phyloP scores from a whole-genome alignment of 2,329 filamentous ascomycete species.

The Diaporthe australafricana region DNA sequence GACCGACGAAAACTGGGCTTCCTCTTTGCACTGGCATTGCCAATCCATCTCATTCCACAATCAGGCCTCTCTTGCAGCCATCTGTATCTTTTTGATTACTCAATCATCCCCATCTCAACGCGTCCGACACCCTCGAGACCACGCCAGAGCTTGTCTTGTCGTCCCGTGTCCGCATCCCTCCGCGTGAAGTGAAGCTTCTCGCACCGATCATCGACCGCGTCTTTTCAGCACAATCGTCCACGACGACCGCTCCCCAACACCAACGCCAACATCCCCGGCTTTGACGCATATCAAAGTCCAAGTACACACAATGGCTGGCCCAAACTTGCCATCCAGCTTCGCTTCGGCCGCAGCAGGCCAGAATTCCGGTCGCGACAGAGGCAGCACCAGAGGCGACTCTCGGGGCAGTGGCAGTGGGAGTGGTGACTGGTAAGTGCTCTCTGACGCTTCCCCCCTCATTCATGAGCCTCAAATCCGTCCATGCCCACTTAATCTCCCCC shows the following conservation, averaged over 20 bases:
- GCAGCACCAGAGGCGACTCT: conserved; percentile 68
- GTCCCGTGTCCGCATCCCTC: conserved; percentile 13
- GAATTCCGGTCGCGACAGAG: conserved; percentile 70
- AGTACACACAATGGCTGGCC: conserved; percentile 69
- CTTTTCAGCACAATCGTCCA: background rate
- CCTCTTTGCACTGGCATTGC: conserved; percentile 24
- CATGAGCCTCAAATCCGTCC: conserved; percentile 9
- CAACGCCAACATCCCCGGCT: background rate
- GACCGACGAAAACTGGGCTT: conserved; percentile 23
- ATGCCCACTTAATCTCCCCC: background rate
- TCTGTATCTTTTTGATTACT: conserved; percentile 11
- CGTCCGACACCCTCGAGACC: background rate
- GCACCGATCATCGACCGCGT: conserved; percentile 16
- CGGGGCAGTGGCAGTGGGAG: conserved; percentile 67
- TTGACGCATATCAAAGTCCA: conserved; percentile 6
- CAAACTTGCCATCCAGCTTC: conserved; percentile 81
- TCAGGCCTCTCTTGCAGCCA: conserved; percentile 15
- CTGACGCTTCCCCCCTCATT: conserved; percentile 27
- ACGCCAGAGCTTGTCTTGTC: conserved; percentile 24
- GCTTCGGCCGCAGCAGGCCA: conserved; percentile 85
- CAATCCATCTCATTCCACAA: conserved; percentile 14
- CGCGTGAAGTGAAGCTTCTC: conserved; percentile 12
- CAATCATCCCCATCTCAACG: conserved; percentile 22
- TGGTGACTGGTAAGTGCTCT: conserved; percentile 77
- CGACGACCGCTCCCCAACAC: conserved; percentile 3